A percentile compares a stretch with the other conserved stretches of the same genome.
These are phyloP conservation scores for Graphilbum ipis-grandicollis DNA, from an alignment of 2,329 filamentous ascomycete genomes.

Conservation along the genomic window DNA sequence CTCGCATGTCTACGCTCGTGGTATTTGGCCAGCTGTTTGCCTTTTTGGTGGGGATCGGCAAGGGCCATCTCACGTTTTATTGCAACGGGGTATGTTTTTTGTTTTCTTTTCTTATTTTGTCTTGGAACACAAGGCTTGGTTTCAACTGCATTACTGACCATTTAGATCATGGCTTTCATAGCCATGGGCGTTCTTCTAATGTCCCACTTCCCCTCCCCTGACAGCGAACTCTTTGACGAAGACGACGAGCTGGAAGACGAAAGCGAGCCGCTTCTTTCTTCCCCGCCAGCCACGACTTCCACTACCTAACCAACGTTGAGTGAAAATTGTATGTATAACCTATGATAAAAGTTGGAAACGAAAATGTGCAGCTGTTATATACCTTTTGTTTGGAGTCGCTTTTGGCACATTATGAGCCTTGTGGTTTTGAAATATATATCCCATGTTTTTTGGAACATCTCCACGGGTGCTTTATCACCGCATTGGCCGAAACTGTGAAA, in stretches of 20 bases:
- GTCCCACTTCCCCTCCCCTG: conserved; percentile 23
- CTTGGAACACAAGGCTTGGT: too few relatives aligned
- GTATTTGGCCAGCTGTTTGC: conserved; percentile 53
- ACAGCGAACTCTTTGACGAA: conserved; percentile 16
- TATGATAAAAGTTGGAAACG: background rate
- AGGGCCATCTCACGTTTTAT: conserved; percentile 45
- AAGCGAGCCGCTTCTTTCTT: background rate
- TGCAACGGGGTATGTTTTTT: conserved; percentile 41
- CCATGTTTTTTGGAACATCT: too few relatives aligned
- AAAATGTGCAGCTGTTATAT: too few relatives aligned
- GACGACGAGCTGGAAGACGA: conserved; percentile 2
- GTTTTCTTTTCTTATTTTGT: background rate
- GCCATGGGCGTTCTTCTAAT: conserved; percentile 22
- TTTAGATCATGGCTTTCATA: conserved; percentile 33
- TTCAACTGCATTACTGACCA: too few relatives aligned
- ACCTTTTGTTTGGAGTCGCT: too few relatives aligned
- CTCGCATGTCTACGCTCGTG: conserved; percentile 42
- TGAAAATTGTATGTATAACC: too few relatives aligned
- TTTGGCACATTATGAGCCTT: too few relatives aligned
- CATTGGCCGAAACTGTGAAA: too few relatives aligned
- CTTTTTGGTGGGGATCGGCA: conserved; percentile 39
- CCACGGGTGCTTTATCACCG: too few relatives aligned
- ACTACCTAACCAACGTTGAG: too few relatives aligned
- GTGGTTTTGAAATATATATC: too few relatives aligned
- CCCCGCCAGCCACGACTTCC: too few relatives aligned